Conservation (phyloP, 805 yeast genomes). For the Saccharomyces kudriavzevii region DNA sequence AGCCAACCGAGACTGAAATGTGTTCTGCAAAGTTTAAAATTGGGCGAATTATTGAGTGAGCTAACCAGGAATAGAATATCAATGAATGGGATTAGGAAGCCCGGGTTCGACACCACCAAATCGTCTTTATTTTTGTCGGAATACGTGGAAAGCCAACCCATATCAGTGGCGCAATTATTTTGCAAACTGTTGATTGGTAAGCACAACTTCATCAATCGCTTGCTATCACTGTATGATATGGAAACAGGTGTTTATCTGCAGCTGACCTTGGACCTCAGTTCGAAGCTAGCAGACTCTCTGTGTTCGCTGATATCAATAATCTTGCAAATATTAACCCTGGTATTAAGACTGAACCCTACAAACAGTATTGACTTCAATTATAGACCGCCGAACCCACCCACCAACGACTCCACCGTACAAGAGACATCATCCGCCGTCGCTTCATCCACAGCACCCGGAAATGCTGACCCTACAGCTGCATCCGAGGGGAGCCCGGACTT, state of each 20-base stretch:
- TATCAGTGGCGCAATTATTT: constrained; percentile 10
- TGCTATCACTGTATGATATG: constrained; percentile 12
- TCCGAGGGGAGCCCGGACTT: constrained; percentile 11
- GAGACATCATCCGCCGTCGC: neutral
- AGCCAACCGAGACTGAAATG: constrained; percentile 14
- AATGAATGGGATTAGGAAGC: constrained; percentile 4
- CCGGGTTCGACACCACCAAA: neutral
- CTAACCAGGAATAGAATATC: constrained; percentile 22
- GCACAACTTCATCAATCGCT: constrained; percentile 12
- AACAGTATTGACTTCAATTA: constrained; percentile 25
- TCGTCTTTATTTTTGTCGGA: neutral
- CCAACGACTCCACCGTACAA: neutral
- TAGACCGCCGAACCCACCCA: constrained; percentile 8
- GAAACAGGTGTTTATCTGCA: constrained; percentile 3
- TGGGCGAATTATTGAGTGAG: constrained; percentile 22
- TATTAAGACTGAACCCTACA: constrained; percentile 25
- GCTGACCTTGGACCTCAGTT: constrained; percentile 9
- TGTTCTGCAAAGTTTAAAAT: constrained; percentile 19
- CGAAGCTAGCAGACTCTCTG: constrained; percentile 13
- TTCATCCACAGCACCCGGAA: neutral
- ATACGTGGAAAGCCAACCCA: neutral
- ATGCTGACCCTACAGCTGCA: neutral
- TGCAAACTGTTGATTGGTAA: constrained; percentile 15
- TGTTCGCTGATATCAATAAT: constrained; percentile 19
- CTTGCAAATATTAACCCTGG: constrained; percentile 18